Evolutionary conservation across 495 filamentous ascomycete genomes (phyloP).

Genomic region (Diplogelasinospora grovesii): DNA sequence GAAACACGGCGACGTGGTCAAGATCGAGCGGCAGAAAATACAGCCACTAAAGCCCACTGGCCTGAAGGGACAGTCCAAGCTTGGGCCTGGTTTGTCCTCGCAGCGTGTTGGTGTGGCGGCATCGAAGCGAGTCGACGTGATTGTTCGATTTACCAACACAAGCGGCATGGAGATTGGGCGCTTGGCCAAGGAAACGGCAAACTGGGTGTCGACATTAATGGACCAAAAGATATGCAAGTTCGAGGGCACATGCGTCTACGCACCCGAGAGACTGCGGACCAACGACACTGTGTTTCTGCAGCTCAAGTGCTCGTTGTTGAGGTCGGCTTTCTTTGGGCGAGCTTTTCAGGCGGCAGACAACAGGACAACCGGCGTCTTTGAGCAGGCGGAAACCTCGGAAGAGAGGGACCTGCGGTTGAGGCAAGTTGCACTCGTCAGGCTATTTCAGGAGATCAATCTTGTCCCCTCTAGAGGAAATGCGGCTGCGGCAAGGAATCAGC

Average conservation of each 20-base stretch:
- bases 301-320: constrained; percentile 69
- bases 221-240: constrained; percentile 88
- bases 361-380: constrained; percentile 50
- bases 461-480: constrained; percentile 65
- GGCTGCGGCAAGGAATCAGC: constrained; percentile 70
- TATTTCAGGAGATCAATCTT: constrained; percentile 85
- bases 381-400: constrained; percentile 77
- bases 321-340: constrained; percentile 60
- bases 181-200: constrained; percentile 82
- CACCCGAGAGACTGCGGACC: constrained; percentile 73
- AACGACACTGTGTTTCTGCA: constrained; percentile 93
- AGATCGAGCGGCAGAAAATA: constrained; percentile 79
- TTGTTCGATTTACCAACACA: constrained; percentile 87
- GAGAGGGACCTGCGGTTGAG: constrained; percentile 78
- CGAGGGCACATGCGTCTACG: constrained; percentile 84
- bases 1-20: constrained; percentile 69
- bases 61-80: constrained; percentile 40
- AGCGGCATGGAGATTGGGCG: constrained; percentile 79
- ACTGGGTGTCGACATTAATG: constrained; percentile 88
- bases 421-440: constrained; percentile 78
- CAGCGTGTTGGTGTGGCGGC: constrained; percentile 36
- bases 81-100: constrained; percentile 18
- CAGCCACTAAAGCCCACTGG: constrained; percentile 50
- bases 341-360: constrained; percentile 60
- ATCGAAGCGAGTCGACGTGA: constrained; percentile 62